Evolutionary conservation across 2,329 filamentous ascomycete species (phyloP).

Genomic region (Penicillium aurantiogriseum): DNA sequence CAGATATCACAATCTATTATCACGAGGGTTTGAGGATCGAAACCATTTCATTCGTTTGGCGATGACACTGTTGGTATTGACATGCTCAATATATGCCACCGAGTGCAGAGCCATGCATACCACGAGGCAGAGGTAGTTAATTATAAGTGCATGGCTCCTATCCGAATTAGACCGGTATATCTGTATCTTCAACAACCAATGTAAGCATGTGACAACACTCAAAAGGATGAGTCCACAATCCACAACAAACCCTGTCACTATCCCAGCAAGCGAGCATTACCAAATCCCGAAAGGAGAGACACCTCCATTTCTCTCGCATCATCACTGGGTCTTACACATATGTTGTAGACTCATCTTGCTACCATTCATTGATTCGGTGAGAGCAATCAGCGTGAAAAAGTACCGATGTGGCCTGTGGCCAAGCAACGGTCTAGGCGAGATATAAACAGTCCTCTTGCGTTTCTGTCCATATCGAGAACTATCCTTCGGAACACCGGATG

Average conservation of each 20-base stretch:
- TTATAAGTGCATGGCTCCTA: neutral
- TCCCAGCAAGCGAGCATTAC: neutral
- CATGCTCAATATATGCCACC: no score
- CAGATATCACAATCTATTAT: neutral
- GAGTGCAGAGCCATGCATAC: neutral
- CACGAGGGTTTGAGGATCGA: neutral
- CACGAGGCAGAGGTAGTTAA: neutral
- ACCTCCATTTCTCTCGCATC: neutral
- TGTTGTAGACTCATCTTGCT: slow-evolving; percentile 36
- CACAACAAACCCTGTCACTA: neutral
- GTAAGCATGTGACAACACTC: neutral
- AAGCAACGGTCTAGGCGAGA: slow-evolving; percentile 48
- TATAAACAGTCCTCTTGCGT: slow-evolving; percentile 43
- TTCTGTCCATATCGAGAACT: slow-evolving; percentile 52
- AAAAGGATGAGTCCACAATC: neutral
- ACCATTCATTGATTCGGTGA: slow-evolving; percentile 46
- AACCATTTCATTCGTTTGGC: no score
- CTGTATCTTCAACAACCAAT: neutral
- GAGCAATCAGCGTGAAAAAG: slow-evolving; percentile 51
- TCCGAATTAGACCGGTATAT: neutral
- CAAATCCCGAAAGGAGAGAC: neutral
- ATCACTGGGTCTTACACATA: slow-evolving; percentile 8
- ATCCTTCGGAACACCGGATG: slow-evolving; percentile 30
- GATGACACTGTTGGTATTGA: neutral
- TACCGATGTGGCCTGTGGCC: slow-evolving; percentile 56